Evolutionary conservation across 2,329 filamentous ascomycete species (phyloP).

Genomic region (Xylaria sp.): DNA sequence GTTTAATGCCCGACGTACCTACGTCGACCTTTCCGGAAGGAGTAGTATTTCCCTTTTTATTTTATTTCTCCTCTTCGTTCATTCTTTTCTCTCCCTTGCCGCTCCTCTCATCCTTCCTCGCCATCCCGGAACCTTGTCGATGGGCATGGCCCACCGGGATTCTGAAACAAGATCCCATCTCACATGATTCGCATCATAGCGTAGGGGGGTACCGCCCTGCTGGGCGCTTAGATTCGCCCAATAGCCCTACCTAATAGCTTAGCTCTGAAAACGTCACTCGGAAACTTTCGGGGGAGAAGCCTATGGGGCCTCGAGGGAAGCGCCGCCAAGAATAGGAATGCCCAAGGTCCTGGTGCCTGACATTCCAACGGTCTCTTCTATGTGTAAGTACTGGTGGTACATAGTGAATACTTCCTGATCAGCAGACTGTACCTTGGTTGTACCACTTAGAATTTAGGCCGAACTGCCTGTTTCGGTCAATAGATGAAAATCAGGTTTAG

Average conservation of each 20-base stretch:
- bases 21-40: not conserved
- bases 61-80: not conserved
- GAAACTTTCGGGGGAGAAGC: not conserved
- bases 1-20: not conserved
- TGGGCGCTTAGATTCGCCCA: not conserved
- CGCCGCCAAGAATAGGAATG: not conserved
- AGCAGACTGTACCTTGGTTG: not conserved
- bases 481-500: not conserved
- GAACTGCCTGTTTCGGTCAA: not conserved
- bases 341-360: not conserved
- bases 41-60: not conserved
- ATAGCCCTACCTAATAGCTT: not conserved
- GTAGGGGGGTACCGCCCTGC: not conserved
- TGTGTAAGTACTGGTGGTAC: not conserved
- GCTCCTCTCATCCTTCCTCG: too few species aligned
- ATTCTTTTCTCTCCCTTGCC: not conserved
- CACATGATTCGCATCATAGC: not conserved
- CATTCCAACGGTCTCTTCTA: not conserved
- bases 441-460: not conserved
- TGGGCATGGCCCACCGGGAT: not conserved
- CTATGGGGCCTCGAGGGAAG: not conserved
- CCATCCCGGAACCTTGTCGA: not conserved
- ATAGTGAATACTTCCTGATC: too few species aligned
- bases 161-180: not conserved
- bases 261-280: not conserved